Evolutionary conservation across 306 rosid genomes (phyloP), one percentile per base, ranked within the genome.

Genomic region (Gastrolobium bilobum): DNA sequence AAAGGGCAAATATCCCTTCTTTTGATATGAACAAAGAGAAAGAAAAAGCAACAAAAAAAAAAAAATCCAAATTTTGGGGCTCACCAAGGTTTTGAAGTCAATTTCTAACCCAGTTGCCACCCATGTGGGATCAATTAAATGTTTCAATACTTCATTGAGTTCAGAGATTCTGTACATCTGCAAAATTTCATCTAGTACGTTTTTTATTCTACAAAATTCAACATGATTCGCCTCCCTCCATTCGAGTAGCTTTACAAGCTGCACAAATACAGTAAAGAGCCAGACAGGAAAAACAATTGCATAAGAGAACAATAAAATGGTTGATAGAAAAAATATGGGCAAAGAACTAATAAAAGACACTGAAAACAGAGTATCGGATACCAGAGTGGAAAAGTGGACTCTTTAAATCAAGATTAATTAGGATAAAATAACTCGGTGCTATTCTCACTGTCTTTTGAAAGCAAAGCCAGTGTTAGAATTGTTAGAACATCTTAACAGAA

Each of bases 241-340:
- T 86, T 93, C 99, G 86, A 95, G 94, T 79, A 95, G 92, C 84
- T 95, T 95, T 81, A 90, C 98, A 83, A 95, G 97, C 99, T 95
- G 97, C 83, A 76, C 47, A 81, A 83, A 78, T 58, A 81, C 37
- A 68, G 73, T 29, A 51, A 64, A 37, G 79, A 77, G 74, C 78
- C 74, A 79, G 73, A 75, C 46, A 78, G 37, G 70, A 68, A 77
- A 68, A 35, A 56, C 57, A 63, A 51, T 33, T 62, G 40, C 73
- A 47, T 9, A 80, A 33, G 59, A 59, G 59, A 37, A 75, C 37
- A 75, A 50, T 20, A 57, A 35, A 72, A 65, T 57, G 6, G 26
- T 74, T 58, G 57, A 66, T 15, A 46, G 4, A 57, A 48, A 50
- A 44, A 58, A 30, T 26, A 29, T 20, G 4, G 44, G 50, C 7